Evolutionary conservation across 2,329 filamentous ascomycete genomes (phyloP).

Genomic region (Penicillium sp.): DNA sequence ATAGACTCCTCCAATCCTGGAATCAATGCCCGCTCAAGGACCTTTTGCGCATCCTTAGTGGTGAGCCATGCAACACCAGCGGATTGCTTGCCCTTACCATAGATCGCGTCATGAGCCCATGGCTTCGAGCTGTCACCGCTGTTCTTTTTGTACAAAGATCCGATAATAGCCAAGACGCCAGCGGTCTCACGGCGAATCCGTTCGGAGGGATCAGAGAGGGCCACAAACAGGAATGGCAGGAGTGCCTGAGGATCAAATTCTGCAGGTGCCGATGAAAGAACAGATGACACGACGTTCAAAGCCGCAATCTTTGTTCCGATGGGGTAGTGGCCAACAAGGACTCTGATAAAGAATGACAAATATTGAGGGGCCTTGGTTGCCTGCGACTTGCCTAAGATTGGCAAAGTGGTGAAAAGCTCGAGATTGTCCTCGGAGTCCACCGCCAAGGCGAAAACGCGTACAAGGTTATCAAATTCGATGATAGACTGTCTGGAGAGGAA

Average conservation of each 20-base stretch:
- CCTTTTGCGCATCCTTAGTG: constrained; percentile 55
- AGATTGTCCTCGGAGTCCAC: constrained; percentile 30
- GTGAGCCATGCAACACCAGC: constrained; percentile 57
- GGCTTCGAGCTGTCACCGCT: constrained; percentile 38
- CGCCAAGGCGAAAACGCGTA: constrained; percentile 38
- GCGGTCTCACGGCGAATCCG: constrained; percentile 74
- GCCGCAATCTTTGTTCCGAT: constrained; percentile 67
- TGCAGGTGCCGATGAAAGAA: constrained; percentile 51
- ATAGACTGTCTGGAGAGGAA: constrained; percentile 37
- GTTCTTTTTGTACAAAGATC: constrained; percentile 48
- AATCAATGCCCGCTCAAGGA: constrained; percentile 66
- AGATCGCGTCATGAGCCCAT: constrained; percentile 66
- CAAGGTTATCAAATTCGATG: constrained; percentile 39
- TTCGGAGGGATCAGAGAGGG: constrained; percentile 71
- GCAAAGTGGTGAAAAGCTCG: constrained; percentile 37
- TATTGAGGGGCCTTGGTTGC: constrained; percentile 64
- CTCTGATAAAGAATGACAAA: constrained; percentile 70
- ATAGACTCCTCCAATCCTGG: constrained; percentile 81
- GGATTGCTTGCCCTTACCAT: constrained; percentile 55
- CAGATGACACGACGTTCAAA: constrained; percentile 61
- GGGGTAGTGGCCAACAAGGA: constrained; percentile 71
- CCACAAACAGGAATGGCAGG: constrained; percentile 75
- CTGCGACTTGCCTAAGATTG: constrained; percentile 34
- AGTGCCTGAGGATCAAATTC: constrained; percentile 70
- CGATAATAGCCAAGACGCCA: constrained; percentile 60